Base-by-base conservation (phyloP, 139 green algal species). In the Pseudopediastrum boryanum region DNA sequence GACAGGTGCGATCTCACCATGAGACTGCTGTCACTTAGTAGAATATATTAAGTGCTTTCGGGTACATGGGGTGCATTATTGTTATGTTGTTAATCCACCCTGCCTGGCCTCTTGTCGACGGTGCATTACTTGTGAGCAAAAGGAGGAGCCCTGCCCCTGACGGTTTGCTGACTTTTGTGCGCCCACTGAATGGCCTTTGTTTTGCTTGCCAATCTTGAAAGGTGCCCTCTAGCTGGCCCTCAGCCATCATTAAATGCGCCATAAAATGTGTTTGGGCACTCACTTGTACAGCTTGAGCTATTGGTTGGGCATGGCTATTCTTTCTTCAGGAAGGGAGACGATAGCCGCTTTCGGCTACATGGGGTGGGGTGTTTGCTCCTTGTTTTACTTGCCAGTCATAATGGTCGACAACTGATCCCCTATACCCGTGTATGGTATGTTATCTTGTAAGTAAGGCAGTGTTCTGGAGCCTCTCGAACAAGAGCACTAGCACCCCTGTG, bases 1-100 rank as follows among this genome's bases (percentile, higher is more conserved):
- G 56, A 70, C 41, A 78, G 71, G 71, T 78, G 12, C 9, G 43
- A n/a, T n/a, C n/a, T n/a, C n/a, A n/a, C n/a, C n/a, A n/a, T n/a
- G n/a, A n/a, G n/a, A n/a, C n/a, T n/a, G n/a, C n/a, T n/a, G n/a
- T n/a, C n/a, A n/a, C n/a, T n/a, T n/a, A n/a, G n/a, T n/a, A n/a
- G n/a, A n/a, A n/a, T n/a, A n/a, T n/a, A n/a, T n/a, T n/a, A n/a
- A n/a, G n/a, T n/a, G n/a, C n/a, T n/a, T n/a, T n/a, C n/a, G n/a
- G n/a, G n/a, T n/a, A n/a, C n/a, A n/a, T n/a, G n/a, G n/a, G n/a
- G n/a, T n/a, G n/a, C n/a, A n/a, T n/a, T n/a, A n/a, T n/a, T n/a
- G n/a, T n/a, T n/a, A n/a, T n/a, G n/a, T n/a, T n/a, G n/a, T n/a
- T n/a, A n/a, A n/a, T n/a, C n/a, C n/a, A n/a, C n/a, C n/a, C n/a